Base-by-base conservation (phyloP, 495 filamentous ascomycete species). In the Xylaria castorea region DNA sequence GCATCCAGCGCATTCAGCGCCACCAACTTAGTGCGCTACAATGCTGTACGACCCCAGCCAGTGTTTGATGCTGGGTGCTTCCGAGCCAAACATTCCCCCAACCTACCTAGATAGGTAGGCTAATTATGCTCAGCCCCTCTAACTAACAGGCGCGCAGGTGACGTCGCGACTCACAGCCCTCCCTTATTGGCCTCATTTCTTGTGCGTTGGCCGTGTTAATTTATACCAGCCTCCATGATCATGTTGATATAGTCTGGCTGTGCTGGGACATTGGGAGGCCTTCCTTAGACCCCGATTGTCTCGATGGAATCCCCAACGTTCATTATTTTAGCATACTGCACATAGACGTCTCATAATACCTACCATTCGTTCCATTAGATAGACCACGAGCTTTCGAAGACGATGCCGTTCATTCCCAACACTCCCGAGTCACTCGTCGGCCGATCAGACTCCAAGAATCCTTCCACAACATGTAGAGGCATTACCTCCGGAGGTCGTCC, bases 381-480 rank as follows among this genome's bases (percentile, higher is more conserved):
- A 38, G 44, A 58, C 4, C 22, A 50, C 34, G 25, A 30, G 55
- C 20, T 42, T 8, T 42, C 11, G 22, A 55, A 71, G 69, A 53
- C 69, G 25, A 95, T 95, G 93, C 90, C 93, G 66, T 90, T 92
- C 81, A 90, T 92, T 74, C 86, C 91, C 60, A 90, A 93, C 75
- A 97, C 96, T 0, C 95, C 97, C 68, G 95, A 98, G 82, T 88
- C 92, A 22, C 81, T 92, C 30, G 79, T 98, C 48, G 85, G 86
- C 42, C 92, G 94, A 65, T 87, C 90, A 71, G 95, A 97, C 83
- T 94, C 92, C 34, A 92, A 91, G 75, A 91, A 97, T 75, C 93
- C 95, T 36, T 85, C 89, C 1, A 91, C 90, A 65, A 97, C 96
- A 81, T 99, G 97, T 84, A 87, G 89, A 83, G 96, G 96, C 25